Evolutionary conservation across 805 yeast species (phyloP).

Genomic region (Dipodascus geniculatus): DNA sequence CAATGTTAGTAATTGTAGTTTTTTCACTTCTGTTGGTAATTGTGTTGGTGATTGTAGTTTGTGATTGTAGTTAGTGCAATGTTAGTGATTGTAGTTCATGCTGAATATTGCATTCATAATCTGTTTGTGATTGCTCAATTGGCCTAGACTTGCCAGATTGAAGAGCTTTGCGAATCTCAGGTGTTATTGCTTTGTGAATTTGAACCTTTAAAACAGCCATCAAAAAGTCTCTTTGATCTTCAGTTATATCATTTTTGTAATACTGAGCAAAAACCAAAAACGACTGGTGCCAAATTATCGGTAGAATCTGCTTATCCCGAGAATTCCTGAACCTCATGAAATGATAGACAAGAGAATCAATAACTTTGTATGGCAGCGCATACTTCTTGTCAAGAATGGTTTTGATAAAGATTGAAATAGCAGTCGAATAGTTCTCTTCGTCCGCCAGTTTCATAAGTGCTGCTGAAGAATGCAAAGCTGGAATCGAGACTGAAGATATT

Average conservation of each 20-base stretch:
- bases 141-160: slow-evolving; percentile 47
- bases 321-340: slow-evolving; percentile 72
- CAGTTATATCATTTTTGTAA: slow-evolving; percentile 96
- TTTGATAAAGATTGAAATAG: slow-evolving; percentile 85
- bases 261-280: slow-evolving; percentile 89
- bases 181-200: slow-evolving; percentile 79
- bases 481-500: slow-evolving; percentile 77
- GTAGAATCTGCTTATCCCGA: slow-evolving; percentile 36
- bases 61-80: no score
- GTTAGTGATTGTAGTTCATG: no score
- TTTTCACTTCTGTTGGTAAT: no score
- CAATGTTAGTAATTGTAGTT: no score
- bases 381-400: slow-evolving; percentile 86
- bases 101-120: not conserved
- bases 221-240: slow-evolving; percentile 91
- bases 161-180: slow-evolving; percentile 88
- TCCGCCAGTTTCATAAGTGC: slow-evolving; percentile 79
- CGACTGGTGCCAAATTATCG: slow-evolving; percentile 96
- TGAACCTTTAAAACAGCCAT: slow-evolving; percentile 85
- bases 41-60: no score
- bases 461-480: slow-evolving; percentile 91
- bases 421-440: slow-evolving; percentile 65
- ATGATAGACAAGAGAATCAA: slow-evolving; percentile 87
- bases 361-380: slow-evolving; percentile 92
- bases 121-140: not conserved